These are phyloP conservation scores for Hypoxylon sp. DNA, from an alignment of 2,329 filamentous ascomycete species.

Conservation along the genomic window DNA sequence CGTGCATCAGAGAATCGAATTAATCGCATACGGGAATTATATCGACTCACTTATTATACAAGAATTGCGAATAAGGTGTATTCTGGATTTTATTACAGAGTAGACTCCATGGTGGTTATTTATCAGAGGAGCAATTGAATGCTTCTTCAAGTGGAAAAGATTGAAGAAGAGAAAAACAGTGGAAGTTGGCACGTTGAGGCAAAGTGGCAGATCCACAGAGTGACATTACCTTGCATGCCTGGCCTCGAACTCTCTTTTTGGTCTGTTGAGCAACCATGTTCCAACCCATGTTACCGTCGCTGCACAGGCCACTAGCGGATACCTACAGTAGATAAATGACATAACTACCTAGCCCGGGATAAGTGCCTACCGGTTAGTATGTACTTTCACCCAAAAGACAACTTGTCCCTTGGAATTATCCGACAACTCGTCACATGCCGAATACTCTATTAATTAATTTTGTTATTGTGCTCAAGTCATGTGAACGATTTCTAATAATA, in stretches of 20 bases:
- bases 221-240: constrained; percentile 27
- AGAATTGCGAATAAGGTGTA: constrained; percentile 35
- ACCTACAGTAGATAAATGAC: constrained; percentile 31
- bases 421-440: constrained; percentile 25
- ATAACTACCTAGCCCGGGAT: too few species aligned
- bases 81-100: constrained; percentile 39
- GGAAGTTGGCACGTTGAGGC: constrained; percentile 31
- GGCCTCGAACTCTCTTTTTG: constrained; percentile 24
- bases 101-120: constrained; percentile 38
- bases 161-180: constrained; percentile 11
- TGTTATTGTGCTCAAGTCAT: too few species aligned
- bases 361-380: too few species aligned
- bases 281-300: constrained; percentile 2
- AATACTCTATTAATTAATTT: constrained; percentile 27
- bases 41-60: constrained; percentile 44
- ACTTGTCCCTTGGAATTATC: constrained; percentile 22
- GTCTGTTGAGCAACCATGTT: constrained; percentile 26
- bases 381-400: too few species aligned
- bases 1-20: constrained; percentile 17
- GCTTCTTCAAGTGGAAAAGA: constrained; percentile 3
- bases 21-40: constrained; percentile 13
- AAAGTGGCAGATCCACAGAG: constrained; percentile 39
- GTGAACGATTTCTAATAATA: too few species aligned
- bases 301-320: constrained; percentile 14
- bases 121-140: constrained; percentile 29